Base-by-base conservation (phyloP, 495 filamentous ascomycete genomes). In the Neurospora sp. region DNA sequence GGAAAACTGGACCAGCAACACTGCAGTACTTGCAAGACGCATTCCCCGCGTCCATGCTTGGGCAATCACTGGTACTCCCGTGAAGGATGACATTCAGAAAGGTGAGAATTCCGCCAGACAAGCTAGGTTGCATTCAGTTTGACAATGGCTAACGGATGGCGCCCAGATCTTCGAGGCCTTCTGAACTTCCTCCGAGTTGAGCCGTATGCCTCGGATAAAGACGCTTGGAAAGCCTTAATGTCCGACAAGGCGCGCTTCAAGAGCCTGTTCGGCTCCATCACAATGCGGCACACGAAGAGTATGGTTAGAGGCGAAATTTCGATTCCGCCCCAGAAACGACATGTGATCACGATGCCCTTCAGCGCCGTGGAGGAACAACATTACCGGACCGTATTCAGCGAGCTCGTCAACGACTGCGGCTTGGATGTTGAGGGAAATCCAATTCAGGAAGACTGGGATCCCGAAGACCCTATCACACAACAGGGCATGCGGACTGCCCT, bases 41-140 rank as follows among this genome's bases (percentile, higher is more conserved):
- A 92, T 99, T 73, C 94, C 94, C 70, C 86, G 95, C 35, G 79
- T 92, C 73, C 95, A 96, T 81, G 89, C 93, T 10, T 98, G 96
- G 96, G 93, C 89, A 37, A 89, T 99, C n/a, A 94, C 93, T 4
- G 96, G 95, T 22, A 99, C 96, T 0, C 96, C 96, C 1, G 85
- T 97, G 31, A 89, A 90, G 71, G 94, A 92, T 77, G 86, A 94
- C 71, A 86, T 94, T 9, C 88, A 90, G 40, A 78, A 80, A 73
- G 78, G 78, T 78, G 71, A 44, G 72, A 39, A 14, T 18, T 0
- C 9, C n/a, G 38, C 14, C 27, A 35, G 27, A 18, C 27, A 8
- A 35, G 27, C 31, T 65, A 9, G 3, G 8, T 16, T n/a, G 27
- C 12, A 4, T 12, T n/a, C 40, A 5, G 9, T 39, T 35, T 12